These are phyloP conservation scores for Phoenix roebelenii DNA, from an alignment of 176 grass and related monocot species.

Conservation along the genomic window DNA sequence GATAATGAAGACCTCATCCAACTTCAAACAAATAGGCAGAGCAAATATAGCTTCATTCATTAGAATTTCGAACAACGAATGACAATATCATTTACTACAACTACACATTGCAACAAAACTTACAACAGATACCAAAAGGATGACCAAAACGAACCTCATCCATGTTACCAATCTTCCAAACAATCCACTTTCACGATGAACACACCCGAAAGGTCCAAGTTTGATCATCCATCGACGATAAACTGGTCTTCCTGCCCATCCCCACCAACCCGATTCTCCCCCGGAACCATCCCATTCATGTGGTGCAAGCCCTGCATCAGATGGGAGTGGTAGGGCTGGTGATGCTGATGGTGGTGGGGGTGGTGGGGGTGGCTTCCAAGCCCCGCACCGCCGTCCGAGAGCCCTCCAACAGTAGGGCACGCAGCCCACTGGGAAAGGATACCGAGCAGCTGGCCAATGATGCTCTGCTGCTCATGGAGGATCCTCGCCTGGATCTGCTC, in stretches of 20 bases:
- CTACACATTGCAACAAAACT: background rate
- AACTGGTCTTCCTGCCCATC: slow-evolving; percentile 5
- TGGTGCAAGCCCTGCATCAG: slow-evolving; percentile 1
- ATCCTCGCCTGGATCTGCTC: slow-evolving; percentile 10
- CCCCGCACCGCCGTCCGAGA: background rate
- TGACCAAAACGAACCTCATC: background rate
- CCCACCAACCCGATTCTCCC: slow-evolving; percentile 2
- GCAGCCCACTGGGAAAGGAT: background rate
- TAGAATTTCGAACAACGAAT: slow-evolving; percentile 4
- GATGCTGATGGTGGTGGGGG: background rate
- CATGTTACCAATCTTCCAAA: background rate
- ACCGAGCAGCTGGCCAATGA: slow-evolving; percentile 6
- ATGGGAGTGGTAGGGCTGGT: background rate
- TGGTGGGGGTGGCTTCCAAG: slow-evolving; percentile 4
- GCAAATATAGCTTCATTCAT: background rate
- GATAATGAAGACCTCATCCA: too few species aligned
- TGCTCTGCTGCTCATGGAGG: slow-evolving; percentile 12
- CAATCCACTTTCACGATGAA: background rate
- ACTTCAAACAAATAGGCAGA: too few species aligned
- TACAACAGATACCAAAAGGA: slow-evolving; percentile 1
- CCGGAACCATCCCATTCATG: slow-evolving; percentile 1
- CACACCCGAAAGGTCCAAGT: background rate
- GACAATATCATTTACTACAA: background rate
- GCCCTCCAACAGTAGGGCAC: background rate
- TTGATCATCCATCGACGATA: slow-evolving; percentile 5